Percentiles rank a stretch among this genome's conserved stretches.
These are phyloP conservation scores for Penicillium fuscoglaucum DNA, from an alignment of 2,329 filamentous ascomycete species.

Conservation along the genomic window DNA sequence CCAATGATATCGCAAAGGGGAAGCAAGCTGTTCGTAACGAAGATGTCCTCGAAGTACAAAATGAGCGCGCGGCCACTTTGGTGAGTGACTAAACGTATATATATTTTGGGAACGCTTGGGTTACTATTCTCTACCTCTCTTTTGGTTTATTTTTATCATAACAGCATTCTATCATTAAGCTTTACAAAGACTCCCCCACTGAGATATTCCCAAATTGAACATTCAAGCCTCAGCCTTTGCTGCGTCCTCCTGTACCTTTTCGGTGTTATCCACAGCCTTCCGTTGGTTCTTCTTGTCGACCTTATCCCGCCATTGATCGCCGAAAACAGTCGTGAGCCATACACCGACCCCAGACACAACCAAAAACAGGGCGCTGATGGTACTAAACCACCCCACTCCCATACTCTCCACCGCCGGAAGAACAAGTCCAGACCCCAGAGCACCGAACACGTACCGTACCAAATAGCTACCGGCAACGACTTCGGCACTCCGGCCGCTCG, in stretches of 20 bases:
- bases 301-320: constrained; percentile 53
- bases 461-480: constrained; percentile 81
- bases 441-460: constrained; percentile 72
- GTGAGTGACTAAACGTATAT: not conserved
- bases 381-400: constrained; percentile 79
- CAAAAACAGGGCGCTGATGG: constrained; percentile 63
- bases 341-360: constrained; percentile 48
- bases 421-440: constrained; percentile 67
- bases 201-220: not conserved
- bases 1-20: constrained; percentile 20
- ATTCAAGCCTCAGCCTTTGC: constrained; percentile 11
- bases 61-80: not conserved
- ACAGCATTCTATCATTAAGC: not conserved
- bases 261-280: constrained; percentile 31
- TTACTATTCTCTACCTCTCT: not conserved
- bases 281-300: constrained; percentile 52
- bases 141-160: not conserved
- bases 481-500: constrained; percentile 61
- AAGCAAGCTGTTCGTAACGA: constrained; percentile 1
- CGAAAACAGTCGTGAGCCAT: constrained; percentile 53
- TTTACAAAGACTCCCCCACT: not conserved
- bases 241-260: not conserved
- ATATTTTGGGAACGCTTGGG: not conserved
- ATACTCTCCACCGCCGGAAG: constrained; percentile 72
- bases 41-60: not conserved